phyloP scores from a whole-genome alignment of 2,329 filamentous ascomycete species.

The Atkinsonella texensis region DNA sequence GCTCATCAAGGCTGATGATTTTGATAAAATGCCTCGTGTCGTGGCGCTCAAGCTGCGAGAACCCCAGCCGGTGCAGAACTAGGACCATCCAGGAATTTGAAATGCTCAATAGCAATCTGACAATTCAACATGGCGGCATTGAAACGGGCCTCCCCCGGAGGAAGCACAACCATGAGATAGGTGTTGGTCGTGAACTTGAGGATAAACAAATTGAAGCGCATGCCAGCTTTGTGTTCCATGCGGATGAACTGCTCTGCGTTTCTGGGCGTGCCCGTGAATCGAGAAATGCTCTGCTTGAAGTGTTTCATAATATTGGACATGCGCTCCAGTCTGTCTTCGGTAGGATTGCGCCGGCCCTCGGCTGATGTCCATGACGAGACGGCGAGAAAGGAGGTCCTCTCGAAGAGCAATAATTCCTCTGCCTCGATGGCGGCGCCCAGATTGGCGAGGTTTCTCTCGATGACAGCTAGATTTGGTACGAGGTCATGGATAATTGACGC shows the following conservation, averaged over 20 bases:
- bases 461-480: constrained; percentile 83
- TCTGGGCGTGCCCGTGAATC: constrained; percentile 69
- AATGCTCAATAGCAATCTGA: constrained; percentile 72
- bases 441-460: constrained; percentile 74
- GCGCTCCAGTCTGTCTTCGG: constrained; percentile 81
- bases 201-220: constrained; percentile 84
- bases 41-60: background rate
- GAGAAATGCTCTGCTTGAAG: constrained; percentile 76
- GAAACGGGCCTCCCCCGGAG: constrained; percentile 82
- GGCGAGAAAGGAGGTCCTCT: constrained; percentile 89
- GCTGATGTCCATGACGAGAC: constrained; percentile 83
- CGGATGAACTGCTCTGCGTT: constrained; percentile 71
- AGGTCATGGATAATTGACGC: constrained; percentile 95
- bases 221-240: constrained; percentile 66
- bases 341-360: constrained; percentile 69
- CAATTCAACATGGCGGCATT: constrained; percentile 87
- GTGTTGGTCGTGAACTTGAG: constrained; percentile 96
- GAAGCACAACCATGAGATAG: constrained; percentile 84
- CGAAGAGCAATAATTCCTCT: constrained; percentile 87
- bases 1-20: background rate
- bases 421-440: constrained; percentile 81
- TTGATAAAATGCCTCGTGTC: background rate
- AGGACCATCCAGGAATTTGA: constrained; percentile 52
- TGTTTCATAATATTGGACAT: constrained; percentile 97
- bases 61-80: constrained; percentile 13